These are phyloP conservation scores for Uncinocarpus reesii DNA, from an alignment of 2,329 filamentous ascomycete species.

Conservation along the genomic window DNA sequence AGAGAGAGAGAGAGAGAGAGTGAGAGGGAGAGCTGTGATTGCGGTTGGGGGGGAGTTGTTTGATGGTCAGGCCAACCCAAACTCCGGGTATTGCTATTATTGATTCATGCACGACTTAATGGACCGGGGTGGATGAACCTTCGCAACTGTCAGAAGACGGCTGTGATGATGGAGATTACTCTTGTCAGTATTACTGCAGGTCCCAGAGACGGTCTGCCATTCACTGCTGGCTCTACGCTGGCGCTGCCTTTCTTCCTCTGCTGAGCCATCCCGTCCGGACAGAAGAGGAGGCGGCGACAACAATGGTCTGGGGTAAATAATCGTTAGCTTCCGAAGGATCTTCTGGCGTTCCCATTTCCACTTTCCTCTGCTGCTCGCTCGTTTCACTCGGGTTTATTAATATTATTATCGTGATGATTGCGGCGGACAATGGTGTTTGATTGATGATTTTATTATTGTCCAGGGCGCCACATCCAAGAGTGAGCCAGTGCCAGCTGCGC, in stretches of 20 bases:
- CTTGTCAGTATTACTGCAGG: not conserved
- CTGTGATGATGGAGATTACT: not conserved
- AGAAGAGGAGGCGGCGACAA: conserved; percentile 2
- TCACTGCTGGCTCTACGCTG: not conserved
- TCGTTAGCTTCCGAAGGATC: conserved; percentile 11
- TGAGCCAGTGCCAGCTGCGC: too few species aligned
- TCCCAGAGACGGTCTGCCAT: too few species aligned
- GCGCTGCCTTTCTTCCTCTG: not conserved
- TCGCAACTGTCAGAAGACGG: not conserved
- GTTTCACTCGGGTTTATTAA: not conserved
- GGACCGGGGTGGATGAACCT: conserved; percentile 3
- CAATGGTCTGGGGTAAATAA: conserved; percentile 1
- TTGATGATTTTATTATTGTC: too few species aligned
- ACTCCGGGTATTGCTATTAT: conserved; percentile 13
- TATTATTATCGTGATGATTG: too few species aligned
- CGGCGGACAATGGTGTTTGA: too few species aligned
- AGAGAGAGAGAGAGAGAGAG: conserved; percentile 3
- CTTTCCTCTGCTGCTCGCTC: not conserved
- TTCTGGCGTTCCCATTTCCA: conserved; percentile 5
- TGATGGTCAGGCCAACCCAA: conserved; percentile 16
- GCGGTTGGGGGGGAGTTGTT: conserved; percentile 14
- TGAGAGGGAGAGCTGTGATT: conserved; percentile 13
- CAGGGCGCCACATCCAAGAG: too few species aligned
- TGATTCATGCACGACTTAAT: conserved; percentile 10
- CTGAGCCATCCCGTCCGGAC: not conserved